Conservation (phyloP, 225 moss, liverwort and hornwort genomes). For the Antitrichia curtipendula region DNA sequence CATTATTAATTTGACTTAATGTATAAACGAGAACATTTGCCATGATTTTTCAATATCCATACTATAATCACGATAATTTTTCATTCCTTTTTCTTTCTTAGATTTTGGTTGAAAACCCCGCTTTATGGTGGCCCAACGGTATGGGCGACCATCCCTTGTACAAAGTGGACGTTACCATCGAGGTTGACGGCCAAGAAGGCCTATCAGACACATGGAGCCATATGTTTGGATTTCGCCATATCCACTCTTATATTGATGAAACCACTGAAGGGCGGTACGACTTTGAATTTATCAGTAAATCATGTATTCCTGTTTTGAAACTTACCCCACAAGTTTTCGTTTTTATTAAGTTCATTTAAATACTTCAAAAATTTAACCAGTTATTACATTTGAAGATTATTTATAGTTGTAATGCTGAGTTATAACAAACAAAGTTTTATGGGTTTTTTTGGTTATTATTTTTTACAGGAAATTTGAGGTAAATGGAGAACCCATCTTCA, state of each 20-base stretch:
- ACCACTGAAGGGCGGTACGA: slow-evolving; percentile 32
- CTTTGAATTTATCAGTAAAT: neutral
- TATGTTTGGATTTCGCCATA: slow-evolving; percentile 68
- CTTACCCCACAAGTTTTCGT: too few relatives aligned
- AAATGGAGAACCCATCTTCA: slow-evolving; percentile 66
- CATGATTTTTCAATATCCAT: neutral
- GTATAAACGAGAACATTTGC: fast-evolving
- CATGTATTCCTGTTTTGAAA: too few relatives aligned
- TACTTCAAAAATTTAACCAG: fast-evolving
- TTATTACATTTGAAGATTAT: neutral
- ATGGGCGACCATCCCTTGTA: slow-evolving; percentile 79
- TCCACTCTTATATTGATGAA: slow-evolving; percentile 48
- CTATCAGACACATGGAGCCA: slow-evolving; percentile 58
- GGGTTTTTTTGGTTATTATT: too few relatives aligned
- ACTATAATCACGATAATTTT: neutral
- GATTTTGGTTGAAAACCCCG: slow-evolving; percentile 37
- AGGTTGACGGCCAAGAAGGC: slow-evolving; percentile 1
- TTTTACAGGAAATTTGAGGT: slow-evolving; percentile 56
- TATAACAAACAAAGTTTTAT: too few relatives aligned
- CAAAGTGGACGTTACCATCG: slow-evolving; percentile 39
- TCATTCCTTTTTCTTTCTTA: neutral
- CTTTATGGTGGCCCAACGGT: slow-evolving; percentile 93
- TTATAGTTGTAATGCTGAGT: neutral
- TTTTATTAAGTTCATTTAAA: too few relatives aligned
- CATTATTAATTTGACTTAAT: neutral